Evolutionary conservation across 2,329 filamentous ascomycete species (phyloP), one percentile per base, ranked within the genome.

Genomic region (Coniochaeta prunicola): DNA sequence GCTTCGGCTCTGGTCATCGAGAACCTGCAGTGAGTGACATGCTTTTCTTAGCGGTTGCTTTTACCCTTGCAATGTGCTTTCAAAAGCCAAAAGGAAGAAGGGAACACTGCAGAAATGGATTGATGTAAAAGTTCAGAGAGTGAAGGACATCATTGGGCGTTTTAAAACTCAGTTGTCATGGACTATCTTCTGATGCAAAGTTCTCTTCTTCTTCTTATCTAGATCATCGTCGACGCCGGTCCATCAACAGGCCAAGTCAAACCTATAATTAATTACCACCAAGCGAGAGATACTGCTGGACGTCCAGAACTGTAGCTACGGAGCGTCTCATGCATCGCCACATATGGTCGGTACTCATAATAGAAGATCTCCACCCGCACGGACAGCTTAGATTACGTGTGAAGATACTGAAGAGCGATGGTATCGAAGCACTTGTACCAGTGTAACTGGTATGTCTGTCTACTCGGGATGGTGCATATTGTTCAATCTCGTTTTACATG

Each of bases 1-100:
- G 94, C 94, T 61, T 96, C 91, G 69, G 94, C 94, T 60, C 79
- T 99, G 65, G 91, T 99, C 63, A 85, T 99, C 69, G 94, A 99
- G 81, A 85, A 74, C 71, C 71, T 86, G 69, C 80, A 83, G 75
- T 84, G 76, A 75, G 71, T 68, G 58, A 40, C 26, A 38, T 63
- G 56, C 30, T 55, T 55, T 17, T 58, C 33, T 62, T 33, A 13
- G 17, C 15, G 19, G 3, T 33, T 6, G 42, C 26, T 57, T 57
- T 28, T 30, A 17, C n/a, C 21, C 17, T 5, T 45, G n/a, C 56
- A 15, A 17, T 21, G 31, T 17, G 50, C 53, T 58, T 5, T 31
- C 33, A 45, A 9, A n/a, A n/a, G n/a, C n/a, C n/a, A 34, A 55
- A n/a, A 55, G 7, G 42, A 21, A 57, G 54, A 26, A 48, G 40